Evolutionary conservation across 2,329 filamentous ascomycete species (phyloP).

Genomic region (Colletotrichum plurivorum): DNA sequence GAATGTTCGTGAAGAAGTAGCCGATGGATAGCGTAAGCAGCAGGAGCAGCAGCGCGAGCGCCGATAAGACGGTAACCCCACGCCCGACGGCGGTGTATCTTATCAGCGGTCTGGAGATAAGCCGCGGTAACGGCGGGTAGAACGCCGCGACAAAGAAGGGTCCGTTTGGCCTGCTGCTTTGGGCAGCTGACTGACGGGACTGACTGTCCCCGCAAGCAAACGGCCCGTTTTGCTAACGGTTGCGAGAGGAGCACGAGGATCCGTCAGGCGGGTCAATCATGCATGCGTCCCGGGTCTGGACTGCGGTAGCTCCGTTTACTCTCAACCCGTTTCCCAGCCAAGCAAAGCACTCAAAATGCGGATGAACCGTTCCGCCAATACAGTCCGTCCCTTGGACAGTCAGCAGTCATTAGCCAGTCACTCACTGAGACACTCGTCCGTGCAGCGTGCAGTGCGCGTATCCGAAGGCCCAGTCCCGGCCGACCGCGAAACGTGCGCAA

Average conservation of each 20-base stretch:
- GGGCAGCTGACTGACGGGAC: neutral
- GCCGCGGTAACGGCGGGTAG: conserved; percentile 8
- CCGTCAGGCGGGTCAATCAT: conserved; percentile 10
- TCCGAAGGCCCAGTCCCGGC: conserved; percentile 22
- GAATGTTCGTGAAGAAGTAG: conserved; percentile 7
- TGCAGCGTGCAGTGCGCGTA: neutral
- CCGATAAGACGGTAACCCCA: conserved; percentile 13
- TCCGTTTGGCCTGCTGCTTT: conserved; percentile 17
- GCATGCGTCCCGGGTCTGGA: conserved; percentile 3
- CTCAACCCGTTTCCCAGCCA: neutral
- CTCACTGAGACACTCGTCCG: too few relatives aligned
- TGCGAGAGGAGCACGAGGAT: neutral
- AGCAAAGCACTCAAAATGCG: conserved; percentile 2
- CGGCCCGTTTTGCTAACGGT: neutral
- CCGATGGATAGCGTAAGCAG: conserved; percentile 8
- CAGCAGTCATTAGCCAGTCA: neutral
- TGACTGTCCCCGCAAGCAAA: neutral
- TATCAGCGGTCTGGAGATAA: conserved; percentile 7
- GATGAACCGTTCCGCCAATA: conserved; percentile 18
- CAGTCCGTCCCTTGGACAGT: conserved; percentile 1
- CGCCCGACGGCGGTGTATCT: conserved; percentile 12
- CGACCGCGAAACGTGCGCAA: conserved; percentile 22
- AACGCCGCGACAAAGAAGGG: neutral
- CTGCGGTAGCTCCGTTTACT: neutral
- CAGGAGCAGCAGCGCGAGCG: neutral